Percentiles rank a stretch among this genome's conserved stretches.
Evolutionary conservation across 75 land plant species (phyloP).

Genomic region (Picea glauca): DNA sequence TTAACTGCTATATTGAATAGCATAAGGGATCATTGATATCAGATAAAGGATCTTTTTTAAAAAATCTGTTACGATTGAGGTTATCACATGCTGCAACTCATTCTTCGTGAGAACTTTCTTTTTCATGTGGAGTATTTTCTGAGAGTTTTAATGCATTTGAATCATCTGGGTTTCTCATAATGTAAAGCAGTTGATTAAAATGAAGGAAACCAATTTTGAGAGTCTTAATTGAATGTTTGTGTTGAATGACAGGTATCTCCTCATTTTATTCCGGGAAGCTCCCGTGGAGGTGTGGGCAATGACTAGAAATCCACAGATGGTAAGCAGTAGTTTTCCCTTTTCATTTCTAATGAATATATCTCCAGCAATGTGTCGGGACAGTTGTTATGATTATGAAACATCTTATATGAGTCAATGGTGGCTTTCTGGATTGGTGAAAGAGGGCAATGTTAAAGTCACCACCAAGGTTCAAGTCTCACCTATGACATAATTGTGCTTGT

Average conservation of each 20-base stretch:
- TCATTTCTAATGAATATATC: neutral
- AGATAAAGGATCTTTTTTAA: neutral
- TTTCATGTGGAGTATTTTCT: neutral
- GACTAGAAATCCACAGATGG: slow-evolving; percentile 96
- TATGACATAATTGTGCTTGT: too few species aligned
- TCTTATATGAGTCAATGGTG: neutral
- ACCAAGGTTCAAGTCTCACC: too few species aligned
- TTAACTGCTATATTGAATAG: neutral
- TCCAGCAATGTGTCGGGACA: neutral
- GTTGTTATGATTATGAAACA: neutral
- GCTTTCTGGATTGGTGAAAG: too few species aligned
- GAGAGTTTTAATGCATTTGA: neutral
- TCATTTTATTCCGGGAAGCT: slow-evolving; percentile 96
- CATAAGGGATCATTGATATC: neutral
- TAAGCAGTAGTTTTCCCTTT: slow-evolving; percentile 15
- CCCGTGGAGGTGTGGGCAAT: slow-evolving; percentile 99
- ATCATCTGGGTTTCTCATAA: neutral
- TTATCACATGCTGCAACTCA: neutral
- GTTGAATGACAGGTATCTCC: slow-evolving; percentile 63
- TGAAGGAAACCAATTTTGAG: neutral
- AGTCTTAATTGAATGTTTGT: neutral
- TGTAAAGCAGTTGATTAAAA: neutral
- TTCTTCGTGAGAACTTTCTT: neutral
- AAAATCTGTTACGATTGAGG: neutral
- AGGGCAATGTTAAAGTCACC: too few species aligned